phyloP scores from a whole-genome alignment of 2,329 filamentous ascomycete species.

The Tolypocladium nubicola region DNA sequence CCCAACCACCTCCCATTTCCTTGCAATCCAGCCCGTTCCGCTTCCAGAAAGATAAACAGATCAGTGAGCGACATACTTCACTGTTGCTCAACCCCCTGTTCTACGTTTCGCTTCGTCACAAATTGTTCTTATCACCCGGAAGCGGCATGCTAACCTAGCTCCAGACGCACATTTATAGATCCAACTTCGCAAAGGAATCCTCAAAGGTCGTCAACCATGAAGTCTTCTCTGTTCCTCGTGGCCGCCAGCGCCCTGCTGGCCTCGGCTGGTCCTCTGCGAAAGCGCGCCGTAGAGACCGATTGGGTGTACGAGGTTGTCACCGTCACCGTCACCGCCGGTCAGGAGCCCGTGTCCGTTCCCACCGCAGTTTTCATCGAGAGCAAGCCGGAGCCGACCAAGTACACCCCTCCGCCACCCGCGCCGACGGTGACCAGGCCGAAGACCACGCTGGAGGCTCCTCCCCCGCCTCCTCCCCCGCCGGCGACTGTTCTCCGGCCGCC shows the following conservation, averaged over 20 bases:
- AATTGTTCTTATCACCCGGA: not conserved
- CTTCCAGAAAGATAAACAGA: not conserved
- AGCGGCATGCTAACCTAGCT: not conserved
- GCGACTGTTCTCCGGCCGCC: not conserved
- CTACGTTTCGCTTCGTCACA: not conserved
- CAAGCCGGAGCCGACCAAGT: slow-evolving; percentile 2
- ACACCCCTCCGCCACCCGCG: not conserved
- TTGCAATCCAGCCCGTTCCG: not conserved
- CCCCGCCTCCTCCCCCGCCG: not conserved
- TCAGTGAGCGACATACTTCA: not conserved
- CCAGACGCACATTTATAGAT: not conserved
- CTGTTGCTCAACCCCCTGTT: not conserved
- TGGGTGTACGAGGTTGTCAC: slow-evolving; percentile 30
- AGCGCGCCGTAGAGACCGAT: slow-evolving; percentile 28
- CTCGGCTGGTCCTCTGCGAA: slow-evolving; percentile 31
- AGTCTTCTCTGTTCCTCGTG: slow-evolving; percentile 34
- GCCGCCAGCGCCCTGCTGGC: slow-evolving; percentile 35
- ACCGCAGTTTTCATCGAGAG: slow-evolving; percentile 1
- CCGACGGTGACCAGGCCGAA: not conserved
- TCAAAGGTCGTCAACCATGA: slow-evolving; percentile 29
- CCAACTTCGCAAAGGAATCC: not conserved
- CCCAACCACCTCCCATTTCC: not conserved
- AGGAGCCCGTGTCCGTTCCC: slow-evolving; percentile 5
- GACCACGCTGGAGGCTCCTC: not conserved
- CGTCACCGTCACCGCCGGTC: slow-evolving; percentile 32